Conservation (phyloP, 305 asterid species). For the Rubia tinctorum region DNA sequence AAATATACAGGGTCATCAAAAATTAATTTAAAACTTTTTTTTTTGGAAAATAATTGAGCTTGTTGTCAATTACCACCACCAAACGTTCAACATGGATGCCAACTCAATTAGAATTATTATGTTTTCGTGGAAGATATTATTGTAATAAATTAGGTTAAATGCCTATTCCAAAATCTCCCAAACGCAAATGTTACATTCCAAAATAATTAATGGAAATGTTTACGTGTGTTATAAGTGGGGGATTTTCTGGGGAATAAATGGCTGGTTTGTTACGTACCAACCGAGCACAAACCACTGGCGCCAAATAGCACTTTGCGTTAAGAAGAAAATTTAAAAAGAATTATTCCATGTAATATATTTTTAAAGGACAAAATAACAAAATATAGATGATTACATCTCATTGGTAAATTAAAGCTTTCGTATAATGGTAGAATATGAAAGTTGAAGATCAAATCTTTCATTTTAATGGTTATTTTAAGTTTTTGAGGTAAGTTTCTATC, state of each 20-base stretch:
- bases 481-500: too few relatives aligned
- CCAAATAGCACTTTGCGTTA: neutral
- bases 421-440: neutral
- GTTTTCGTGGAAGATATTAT: neutral
- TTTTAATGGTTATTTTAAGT: too few relatives aligned
- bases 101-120: neutral
- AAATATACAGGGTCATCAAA: too few relatives aligned
- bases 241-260: conserved; percentile 18
- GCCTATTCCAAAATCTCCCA: conserved; percentile 25
- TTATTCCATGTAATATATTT: neutral
- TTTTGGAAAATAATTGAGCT: neutral
- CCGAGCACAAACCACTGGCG: conserved; percentile 53
- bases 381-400: neutral
- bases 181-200: conserved; percentile 43
- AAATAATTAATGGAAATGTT: conserved; percentile 1
- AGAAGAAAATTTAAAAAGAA: neutral
- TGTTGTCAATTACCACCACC: conserved; percentile 1
- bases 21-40: too few relatives aligned
- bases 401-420: neutral
- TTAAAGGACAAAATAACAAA: neutral
- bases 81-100: conserved; percentile 4
- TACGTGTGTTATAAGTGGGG: neutral
- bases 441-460: too few relatives aligned
- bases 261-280: conserved; percentile 55
- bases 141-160: conserved; percentile 22